Evolutionary conservation across 2,329 filamentous ascomycete species (phyloP).

Genomic region (Alternaria sp.): DNA sequence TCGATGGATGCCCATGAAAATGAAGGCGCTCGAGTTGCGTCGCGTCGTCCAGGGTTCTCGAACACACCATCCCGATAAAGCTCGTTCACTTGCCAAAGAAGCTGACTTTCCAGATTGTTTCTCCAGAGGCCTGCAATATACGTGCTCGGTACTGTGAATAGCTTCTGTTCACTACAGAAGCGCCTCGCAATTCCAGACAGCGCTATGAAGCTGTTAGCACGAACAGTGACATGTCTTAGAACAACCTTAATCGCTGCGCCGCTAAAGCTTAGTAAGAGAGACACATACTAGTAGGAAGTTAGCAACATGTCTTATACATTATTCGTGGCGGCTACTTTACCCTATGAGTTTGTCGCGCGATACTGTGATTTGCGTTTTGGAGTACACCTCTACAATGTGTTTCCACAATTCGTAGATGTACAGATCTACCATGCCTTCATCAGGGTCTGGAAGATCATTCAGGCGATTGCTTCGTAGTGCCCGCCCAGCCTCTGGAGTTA

Average conservation of each 20-base stretch:
- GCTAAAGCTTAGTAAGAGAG: too few species aligned
- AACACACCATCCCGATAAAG: background rate
- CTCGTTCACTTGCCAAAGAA: conserved; percentile 21
- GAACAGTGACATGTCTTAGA: too few species aligned
- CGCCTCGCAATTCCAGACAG: conserved; percentile 20
- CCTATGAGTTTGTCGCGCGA: conserved; percentile 20
- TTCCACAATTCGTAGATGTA: conserved; percentile 20
- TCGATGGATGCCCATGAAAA: conserved; percentile 30
- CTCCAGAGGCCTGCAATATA: conserved; percentile 29
- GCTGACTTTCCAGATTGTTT: conserved; percentile 19
- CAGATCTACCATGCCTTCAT: conserved; percentile 3
- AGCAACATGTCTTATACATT: too few species aligned
- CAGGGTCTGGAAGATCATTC: background rate
- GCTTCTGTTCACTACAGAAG: background rate
- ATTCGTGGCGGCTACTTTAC: too few species aligned
- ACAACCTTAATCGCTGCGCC: too few species aligned
- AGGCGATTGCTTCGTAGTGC: conserved; percentile 3
- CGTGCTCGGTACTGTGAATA: background rate
- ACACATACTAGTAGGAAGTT: too few species aligned
- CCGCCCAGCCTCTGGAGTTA: background rate
- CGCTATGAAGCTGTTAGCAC: too few species aligned
- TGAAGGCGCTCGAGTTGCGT: conserved; percentile 16
- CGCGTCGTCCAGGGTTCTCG: conserved; percentile 1
- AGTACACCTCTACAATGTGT: conserved; percentile 23
- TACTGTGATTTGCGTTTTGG: conserved; percentile 9